Evolutionary conservation across 495 filamentous ascomycete species (phyloP).

Genomic region (Gamarada debralockiae): DNA sequence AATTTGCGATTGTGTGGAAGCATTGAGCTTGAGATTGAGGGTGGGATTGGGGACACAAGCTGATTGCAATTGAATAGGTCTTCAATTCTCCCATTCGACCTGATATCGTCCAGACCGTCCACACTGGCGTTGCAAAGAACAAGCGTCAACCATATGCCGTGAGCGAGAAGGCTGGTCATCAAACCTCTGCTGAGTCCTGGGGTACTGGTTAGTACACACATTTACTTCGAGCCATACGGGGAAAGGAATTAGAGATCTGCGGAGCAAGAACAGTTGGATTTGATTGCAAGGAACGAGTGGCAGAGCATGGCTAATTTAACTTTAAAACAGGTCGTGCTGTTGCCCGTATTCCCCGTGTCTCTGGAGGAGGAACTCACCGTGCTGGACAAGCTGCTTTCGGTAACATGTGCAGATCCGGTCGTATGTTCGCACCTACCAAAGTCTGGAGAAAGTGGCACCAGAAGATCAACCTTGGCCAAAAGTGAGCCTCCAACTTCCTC

Average conservation of each 20-base stretch:
- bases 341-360: constrained; percentile 99
- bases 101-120: constrained; percentile 95
- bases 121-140: constrained; percentile 99
- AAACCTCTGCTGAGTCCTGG: constrained; percentile 99
- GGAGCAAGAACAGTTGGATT: constrained; percentile 1
- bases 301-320: constrained; percentile 27
- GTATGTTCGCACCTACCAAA: constrained; percentile 99
- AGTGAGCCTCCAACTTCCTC: constrained; percentile 47
- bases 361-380: constrained; percentile 99
- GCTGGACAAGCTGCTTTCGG: constrained; percentile 99
- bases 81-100: constrained; percentile 95
- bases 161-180: constrained; percentile 99
- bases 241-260: constrained; percentile 6
- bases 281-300: constrained; percentile 1
- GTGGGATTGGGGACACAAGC: constrained; percentile 5
- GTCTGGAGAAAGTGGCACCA: constrained; percentile 99
- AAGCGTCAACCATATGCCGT: constrained; percentile 99
- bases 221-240: constrained; percentile 7
- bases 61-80: constrained; percentile 44
- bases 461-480: constrained; percentile 98
- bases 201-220: constrained; percentile 83
- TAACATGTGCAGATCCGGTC: constrained; percentile 99
- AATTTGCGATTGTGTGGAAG: background rate
- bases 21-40: background rate
- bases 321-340: constrained; percentile 84